phyloP scores from a whole-genome alignment of 163 green algal genomes.

The Coccomyxa subellipsoidea region DNA sequence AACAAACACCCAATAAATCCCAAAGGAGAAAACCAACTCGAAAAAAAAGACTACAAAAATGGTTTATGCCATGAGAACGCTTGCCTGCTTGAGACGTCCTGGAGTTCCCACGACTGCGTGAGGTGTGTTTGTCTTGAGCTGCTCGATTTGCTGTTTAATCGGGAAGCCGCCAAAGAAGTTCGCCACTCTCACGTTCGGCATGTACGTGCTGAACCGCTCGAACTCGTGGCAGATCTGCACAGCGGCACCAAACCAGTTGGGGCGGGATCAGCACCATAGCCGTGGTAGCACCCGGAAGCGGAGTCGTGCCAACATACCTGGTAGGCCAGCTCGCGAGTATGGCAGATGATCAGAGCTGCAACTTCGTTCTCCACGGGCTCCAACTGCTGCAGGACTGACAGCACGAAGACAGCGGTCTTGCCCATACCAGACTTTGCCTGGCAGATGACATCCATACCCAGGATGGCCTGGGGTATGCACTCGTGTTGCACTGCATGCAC shows the following conservation, averaged over 20 bases:
- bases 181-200: slow-evolving; percentile 83
- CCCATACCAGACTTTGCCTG: slow-evolving; percentile 99
- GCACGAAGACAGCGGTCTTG: slow-evolving; percentile 99
- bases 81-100: slow-evolving; percentile 87
- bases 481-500: slow-evolving; percentile 95
- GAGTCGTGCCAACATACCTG: slow-evolving; percentile 59
- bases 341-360: slow-evolving; percentile 89
- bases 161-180: slow-evolving; percentile 96
- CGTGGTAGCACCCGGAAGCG: not conserved
- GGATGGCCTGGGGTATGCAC: slow-evolving; percentile 97
- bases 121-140: slow-evolving; percentile 83
- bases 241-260: not conserved
- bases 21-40: too few species aligned
- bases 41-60: too few species aligned
- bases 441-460: slow-evolving; percentile 98
- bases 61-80: too few species aligned
- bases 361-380: slow-evolving; percentile 77
- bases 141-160: slow-evolving; percentile 84
- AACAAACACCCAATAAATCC: too few species aligned
- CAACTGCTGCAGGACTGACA: slow-evolving; percentile 97
- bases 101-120: slow-evolving; percentile 96
- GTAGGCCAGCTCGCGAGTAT: slow-evolving; percentile 98
- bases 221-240: slow-evolving; percentile 97
- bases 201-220: slow-evolving; percentile 88
- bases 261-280: too few species aligned